Conservation (phyloP, 2,329 filamentous ascomycete species). For the Seiridium cupressi region DNA sequence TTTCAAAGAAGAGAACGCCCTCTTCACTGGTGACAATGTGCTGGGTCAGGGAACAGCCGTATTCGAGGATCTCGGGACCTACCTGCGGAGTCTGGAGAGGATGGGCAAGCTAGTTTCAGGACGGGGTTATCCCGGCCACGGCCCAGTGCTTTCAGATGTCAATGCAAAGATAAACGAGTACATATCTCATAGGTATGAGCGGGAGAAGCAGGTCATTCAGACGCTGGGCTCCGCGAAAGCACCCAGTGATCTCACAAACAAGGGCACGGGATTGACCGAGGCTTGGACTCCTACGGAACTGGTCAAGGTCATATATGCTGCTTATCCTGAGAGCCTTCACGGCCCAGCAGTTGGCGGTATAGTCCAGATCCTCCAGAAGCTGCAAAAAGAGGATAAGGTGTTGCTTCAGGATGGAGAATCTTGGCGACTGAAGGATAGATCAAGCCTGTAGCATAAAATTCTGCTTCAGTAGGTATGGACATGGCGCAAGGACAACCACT, state of each 20-base stretch:
- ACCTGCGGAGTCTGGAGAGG: slow-evolving; percentile 65
- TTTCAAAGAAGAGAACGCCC: slow-evolving; percentile 73
- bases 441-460: slow-evolving; percentile 33
- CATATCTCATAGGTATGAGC: slow-evolving; percentile 73
- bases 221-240: slow-evolving; percentile 49
- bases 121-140: slow-evolving; percentile 84
- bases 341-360: slow-evolving; percentile 74
- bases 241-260: slow-evolving; percentile 14
- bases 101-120: slow-evolving; percentile 68
- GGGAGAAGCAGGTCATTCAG: slow-evolving; percentile 75
- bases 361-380: slow-evolving; percentile 75
- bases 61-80: slow-evolving; percentile 72
- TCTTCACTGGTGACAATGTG: slow-evolving; percentile 90
- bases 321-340: slow-evolving; percentile 74
- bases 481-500: too few relatives aligned
- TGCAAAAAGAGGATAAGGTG: slow-evolving; percentile 72
- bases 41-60: slow-evolving; percentile 84
- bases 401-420: slow-evolving; percentile 31
- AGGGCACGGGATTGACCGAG: slow-evolving; percentile 20
- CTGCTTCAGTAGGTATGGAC: too few relatives aligned
- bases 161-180: slow-evolving; percentile 75
- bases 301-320: slow-evolving; percentile 83
- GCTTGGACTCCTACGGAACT: slow-evolving; percentile 74
- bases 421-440: slow-evolving; percentile 43
- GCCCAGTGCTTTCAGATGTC: slow-evolving; percentile 72